Percentiles rank a stretch among this genome's conserved stretches.
phyloP scores from a whole-genome alignment of 495 filamentous ascomycete genomes.

The Tuber melanosporum region DNA sequence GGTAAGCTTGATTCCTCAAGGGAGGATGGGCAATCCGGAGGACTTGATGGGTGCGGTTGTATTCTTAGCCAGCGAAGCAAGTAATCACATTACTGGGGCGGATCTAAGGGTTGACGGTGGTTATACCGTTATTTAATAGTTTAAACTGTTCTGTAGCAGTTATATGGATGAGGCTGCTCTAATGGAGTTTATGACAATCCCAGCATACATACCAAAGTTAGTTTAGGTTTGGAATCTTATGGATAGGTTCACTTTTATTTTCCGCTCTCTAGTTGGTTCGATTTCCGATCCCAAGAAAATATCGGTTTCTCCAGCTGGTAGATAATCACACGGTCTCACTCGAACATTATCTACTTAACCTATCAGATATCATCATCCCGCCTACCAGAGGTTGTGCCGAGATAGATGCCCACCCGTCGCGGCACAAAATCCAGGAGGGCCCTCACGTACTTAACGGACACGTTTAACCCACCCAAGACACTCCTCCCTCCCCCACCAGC shows the following conservation, averaged over 20 bases:
- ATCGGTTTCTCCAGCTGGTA: not conserved
- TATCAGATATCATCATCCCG: not conserved
- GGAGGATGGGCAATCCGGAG: conserved; percentile 84
- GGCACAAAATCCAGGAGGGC: not conserved
- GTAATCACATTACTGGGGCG: conserved; percentile 78
- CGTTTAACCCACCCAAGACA: not conserved
- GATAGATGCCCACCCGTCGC: not conserved
- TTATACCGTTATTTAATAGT: conserved; percentile 69
- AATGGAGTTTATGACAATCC: not conserved
- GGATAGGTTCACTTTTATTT: not conserved
- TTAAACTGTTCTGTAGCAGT: not conserved
- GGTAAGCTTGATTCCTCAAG: conserved; percentile 83
- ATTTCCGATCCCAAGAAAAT: not conserved
- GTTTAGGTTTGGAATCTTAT: not conserved
- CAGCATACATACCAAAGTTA: not conserved
- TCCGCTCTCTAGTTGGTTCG: not conserved
- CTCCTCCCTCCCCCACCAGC: not conserved
- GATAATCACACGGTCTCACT: not conserved
- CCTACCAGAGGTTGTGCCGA: not conserved
- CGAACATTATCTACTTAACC: not conserved
- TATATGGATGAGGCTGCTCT: not conserved
- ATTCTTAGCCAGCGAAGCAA: conserved; percentile 81
- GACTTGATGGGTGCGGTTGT: conserved; percentile 92
- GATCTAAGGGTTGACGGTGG: conserved; percentile 88
- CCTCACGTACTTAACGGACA: not conserved